These are phyloP conservation scores for Stropharia rugosoannulata DNA, from an alignment of 768 basidiomycete genomes.

Conservation along the genomic window DNA sequence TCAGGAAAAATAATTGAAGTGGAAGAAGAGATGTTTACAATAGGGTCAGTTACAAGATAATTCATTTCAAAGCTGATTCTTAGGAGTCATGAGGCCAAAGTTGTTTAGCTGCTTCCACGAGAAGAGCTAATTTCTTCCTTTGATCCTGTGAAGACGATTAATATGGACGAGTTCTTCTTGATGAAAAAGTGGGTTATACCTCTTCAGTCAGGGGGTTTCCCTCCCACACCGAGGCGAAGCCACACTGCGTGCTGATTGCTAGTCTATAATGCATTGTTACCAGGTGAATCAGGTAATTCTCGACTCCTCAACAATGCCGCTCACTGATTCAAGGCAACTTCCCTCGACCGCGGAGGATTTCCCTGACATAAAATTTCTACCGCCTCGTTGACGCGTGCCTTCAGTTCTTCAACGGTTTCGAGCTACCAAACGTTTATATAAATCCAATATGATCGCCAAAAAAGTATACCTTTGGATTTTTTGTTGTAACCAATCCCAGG, in stretches of 20 bases:
- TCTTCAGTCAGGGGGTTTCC: constrained; percentile 55
- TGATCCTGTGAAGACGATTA: constrained; percentile 37
- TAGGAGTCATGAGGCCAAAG: constrained; percentile 36
- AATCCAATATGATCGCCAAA: background rate
- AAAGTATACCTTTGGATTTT: constrained; percentile 36
- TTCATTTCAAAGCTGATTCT: background rate
- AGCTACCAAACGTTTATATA: constrained; percentile 29
- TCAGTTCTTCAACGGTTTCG: constrained; percentile 48
- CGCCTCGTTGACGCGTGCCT: constrained; percentile 52
- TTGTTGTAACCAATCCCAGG: constrained; percentile 50
- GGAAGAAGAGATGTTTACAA: too few species aligned
- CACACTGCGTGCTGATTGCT: constrained; percentile 62
- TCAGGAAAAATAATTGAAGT: too few species aligned
- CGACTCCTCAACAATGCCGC: constrained; percentile 12
- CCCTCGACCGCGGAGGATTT: constrained; percentile 39
- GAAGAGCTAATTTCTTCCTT: constrained; percentile 42
- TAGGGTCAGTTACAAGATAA: too few species aligned
- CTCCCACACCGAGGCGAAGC: constrained; percentile 59
- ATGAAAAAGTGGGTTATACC: constrained; percentile 21
- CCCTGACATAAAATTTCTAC: constrained; percentile 47
- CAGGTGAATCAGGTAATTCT: background rate
- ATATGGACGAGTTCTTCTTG: background rate
- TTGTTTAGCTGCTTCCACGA: constrained; percentile 44
- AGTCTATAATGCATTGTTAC: constrained; percentile 30
- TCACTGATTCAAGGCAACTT: constrained; percentile 53